These are phyloP conservation scores for Coriolopsis trogii DNA, from an alignment of 1,284 basidiomycete species.

Conservation along the genomic window DNA sequence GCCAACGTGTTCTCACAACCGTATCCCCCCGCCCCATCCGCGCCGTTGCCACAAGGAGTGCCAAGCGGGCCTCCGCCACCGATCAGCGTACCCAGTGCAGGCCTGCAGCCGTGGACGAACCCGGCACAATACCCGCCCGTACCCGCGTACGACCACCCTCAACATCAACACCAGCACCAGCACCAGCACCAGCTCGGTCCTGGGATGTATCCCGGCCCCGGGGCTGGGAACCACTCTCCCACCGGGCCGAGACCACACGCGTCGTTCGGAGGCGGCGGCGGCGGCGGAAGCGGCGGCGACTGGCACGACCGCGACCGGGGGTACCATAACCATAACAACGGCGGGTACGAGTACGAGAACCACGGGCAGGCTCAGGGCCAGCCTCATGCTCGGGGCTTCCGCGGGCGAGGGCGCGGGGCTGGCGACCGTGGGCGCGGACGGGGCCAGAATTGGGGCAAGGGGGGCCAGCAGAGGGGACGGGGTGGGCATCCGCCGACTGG, in stretches of 20 bases:
- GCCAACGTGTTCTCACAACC: slow-evolving; percentile 10
- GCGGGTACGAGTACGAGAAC: no score
- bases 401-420: slow-evolving; percentile 31
- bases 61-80: slow-evolving; percentile 10
- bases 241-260: background rate
- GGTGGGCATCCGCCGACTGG: slow-evolving; percentile 21
- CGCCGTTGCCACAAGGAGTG: slow-evolving; percentile 9
- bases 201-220: no score
- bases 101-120: slow-evolving; percentile 17
- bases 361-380: no score
- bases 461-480: slow-evolving; percentile 26
- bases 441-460: slow-evolving; percentile 60
- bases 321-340: background rate
- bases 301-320: slow-evolving; percentile 18
- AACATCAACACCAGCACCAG: slow-evolving; percentile 9
- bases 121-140: slow-evolving; percentile 5
- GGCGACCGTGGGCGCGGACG: slow-evolving; percentile 39
- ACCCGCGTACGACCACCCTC: slow-evolving; percentile 12
- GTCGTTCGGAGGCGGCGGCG: no score
- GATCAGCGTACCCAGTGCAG: slow-evolving; percentile 17
- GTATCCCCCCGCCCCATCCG: slow-evolving; percentile 6
- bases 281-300: slow-evolving; percentile 18
- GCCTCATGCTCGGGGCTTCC: slow-evolving; percentile 39
- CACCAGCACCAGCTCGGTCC: slow-evolving; percentile 1
- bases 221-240: slow-evolving; percentile 7